Evolutionary conservation across 495 filamentous ascomycete genomes (phyloP).

Genomic region (Bathelium albidoporum): DNA sequence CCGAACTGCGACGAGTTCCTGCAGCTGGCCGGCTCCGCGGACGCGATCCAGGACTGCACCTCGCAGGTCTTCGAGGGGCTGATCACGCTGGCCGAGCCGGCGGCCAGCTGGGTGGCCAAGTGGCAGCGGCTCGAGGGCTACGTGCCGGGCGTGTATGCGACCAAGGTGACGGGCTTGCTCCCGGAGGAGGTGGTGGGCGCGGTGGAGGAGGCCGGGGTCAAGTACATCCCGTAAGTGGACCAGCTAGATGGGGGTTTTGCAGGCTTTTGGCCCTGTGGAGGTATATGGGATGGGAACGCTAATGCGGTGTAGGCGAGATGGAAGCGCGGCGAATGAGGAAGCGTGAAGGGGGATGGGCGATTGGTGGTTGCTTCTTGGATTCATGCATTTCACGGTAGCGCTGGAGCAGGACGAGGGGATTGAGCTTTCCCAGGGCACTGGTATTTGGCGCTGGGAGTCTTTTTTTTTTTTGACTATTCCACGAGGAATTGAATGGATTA

Average conservation of each 20-base stretch:
- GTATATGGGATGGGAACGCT: background rate
- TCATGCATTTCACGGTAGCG: slow-evolving; percentile 8
- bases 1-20: slow-evolving; percentile 94
- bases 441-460: background rate
- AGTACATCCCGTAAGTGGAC: slow-evolving; percentile 31
- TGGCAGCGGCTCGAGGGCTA: slow-evolving; percentile 89
- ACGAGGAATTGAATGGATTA: too few species aligned
- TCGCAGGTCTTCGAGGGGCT: slow-evolving; percentile 90
- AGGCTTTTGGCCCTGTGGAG: too few species aligned
- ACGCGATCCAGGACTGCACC: slow-evolving; percentile 83
- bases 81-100: slow-evolving; percentile 67
- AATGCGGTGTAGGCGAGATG: slow-evolving; percentile 37
- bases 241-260: too few species aligned
- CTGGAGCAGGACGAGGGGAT: background rate
- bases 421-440: background rate
- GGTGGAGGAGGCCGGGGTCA: slow-evolving; percentile 28
- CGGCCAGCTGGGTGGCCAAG: slow-evolving; percentile 78
- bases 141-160: slow-evolving; percentile 79
- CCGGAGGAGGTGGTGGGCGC: slow-evolving; percentile 29
- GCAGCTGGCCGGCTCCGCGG: slow-evolving; percentile 62
- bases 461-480: too few species aligned
- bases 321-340: slow-evolving; percentile 29
- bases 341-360: background rate
- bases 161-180: slow-evolving; percentile 70
- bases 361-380: background rate